Evolutionary conservation across 768 basidiomycete genomes (phyloP), one percentile per base, ranked within the genome.

Genomic region (Mycena epipterygia): DNA sequence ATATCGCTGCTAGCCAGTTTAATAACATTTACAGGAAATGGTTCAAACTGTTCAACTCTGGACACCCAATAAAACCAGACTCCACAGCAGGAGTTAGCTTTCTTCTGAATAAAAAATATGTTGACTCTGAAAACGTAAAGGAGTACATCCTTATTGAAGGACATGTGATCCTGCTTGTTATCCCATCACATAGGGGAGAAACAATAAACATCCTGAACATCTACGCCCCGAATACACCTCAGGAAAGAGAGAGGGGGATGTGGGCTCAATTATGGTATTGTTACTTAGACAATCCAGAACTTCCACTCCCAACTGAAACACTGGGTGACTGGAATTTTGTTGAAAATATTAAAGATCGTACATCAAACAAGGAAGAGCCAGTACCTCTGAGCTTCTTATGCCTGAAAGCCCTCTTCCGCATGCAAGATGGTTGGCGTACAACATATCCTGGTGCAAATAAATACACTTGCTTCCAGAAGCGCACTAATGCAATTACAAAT

Each of bases 361-460:
- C 41, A 42, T 42, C 41, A 42, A 42, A 42, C 41, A 42, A 42
- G 41, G 41, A 42, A 42, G 41, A 42, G 41, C 41, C 41, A 42
- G 41, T 42, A 42, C 41, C 41, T 42, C 41, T 42, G 41, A 42
- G 41, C 41, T 42, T 42, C 41, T 42, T 42, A 42, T 42, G 41
- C 41, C 41, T 42, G 41, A 42, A 42, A 42, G 41, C 41, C 41
- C 41, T 42, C 41, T 42, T 42, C 41, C 32, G 35, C 30, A 48
- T 59, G 42, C 55, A 67, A 39, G 65, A 67, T 46, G 65, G 65
- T 16, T 67, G 65, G 65, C 21, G 65, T 13, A 27, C 56, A 33
- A 67, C 56, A 27, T 67, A 59, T 30, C 56, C 41, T 37, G 57
- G 49, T 48, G 46, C n/a, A 23, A 32, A 48, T 1, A 46, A 67